A percentile compares a stretch with the other conserved stretches of the same genome.
Conservation (phyloP, 1,284 basidiomycete species). For the Trichosporon coremiiforme region DNA sequence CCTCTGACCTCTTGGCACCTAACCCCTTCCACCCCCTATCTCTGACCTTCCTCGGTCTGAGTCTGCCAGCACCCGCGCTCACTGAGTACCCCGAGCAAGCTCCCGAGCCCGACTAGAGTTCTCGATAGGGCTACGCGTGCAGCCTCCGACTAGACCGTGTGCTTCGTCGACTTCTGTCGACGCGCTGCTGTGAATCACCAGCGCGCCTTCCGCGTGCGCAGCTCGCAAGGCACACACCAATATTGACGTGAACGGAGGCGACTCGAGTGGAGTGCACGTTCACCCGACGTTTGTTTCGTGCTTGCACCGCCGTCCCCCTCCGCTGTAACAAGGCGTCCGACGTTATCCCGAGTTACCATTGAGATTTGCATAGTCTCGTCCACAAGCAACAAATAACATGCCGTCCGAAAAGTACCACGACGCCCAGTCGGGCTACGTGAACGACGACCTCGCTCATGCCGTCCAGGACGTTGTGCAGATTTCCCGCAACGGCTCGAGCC, state of each 20-base stretch:
- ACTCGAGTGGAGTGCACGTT: background rate
- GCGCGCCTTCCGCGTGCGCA: conserved; percentile 1
- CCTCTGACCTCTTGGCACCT: background rate
- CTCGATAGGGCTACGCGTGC: background rate
- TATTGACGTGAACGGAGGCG: conserved; percentile 1
- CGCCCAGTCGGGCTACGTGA: conserved; percentile 22
- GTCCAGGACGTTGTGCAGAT: conserved; percentile 51
- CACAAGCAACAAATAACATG: background rate
- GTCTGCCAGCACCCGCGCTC: background rate
- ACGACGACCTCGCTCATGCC: conserved; percentile 44
- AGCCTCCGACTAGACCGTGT: background rate
- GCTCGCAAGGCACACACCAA: conserved; percentile 11
- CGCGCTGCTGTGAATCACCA: background rate
- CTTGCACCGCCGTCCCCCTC: background rate
- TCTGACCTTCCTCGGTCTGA: background rate
- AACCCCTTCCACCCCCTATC: background rate
- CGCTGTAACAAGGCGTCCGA: background rate
- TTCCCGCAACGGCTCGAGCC: conserved; percentile 33
- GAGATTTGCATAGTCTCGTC: background rate
- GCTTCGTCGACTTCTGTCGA: background rate
- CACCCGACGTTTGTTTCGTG: background rate
- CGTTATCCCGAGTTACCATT: too few relatives aligned
- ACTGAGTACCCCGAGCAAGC: background rate
- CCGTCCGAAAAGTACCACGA: background rate
- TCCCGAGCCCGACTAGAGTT: too few relatives aligned